These are phyloP conservation scores for Amborella trichopoda DNA, from an alignment of 164 flowering plant genomes.

Conservation along the genomic window DNA sequence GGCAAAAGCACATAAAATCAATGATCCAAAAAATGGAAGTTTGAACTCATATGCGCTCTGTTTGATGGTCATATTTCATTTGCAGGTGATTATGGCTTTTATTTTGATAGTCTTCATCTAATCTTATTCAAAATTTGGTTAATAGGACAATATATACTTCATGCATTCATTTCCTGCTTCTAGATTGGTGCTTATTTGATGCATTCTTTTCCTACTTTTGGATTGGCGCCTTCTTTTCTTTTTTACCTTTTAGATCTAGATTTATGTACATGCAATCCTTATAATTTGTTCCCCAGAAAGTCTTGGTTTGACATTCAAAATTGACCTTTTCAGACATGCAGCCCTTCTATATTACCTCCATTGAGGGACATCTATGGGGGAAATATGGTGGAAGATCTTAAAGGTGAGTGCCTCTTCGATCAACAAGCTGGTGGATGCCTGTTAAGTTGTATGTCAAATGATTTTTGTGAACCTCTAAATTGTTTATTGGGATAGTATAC, in stretches of 20 bases:
- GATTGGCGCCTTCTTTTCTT: no score
- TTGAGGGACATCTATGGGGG: constrained; percentile 62
- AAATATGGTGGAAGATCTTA: constrained; percentile 57
- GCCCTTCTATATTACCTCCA: constrained; percentile 87
- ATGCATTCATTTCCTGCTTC: no score
- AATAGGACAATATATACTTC: no score
- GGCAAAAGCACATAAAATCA: constrained; percentile 80
- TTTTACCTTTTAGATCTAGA: no score
- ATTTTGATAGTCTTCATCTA: no score
- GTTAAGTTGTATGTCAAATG: background rate
- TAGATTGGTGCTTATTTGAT: no score
- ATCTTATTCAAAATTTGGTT: no score
- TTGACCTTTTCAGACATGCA: constrained; percentile 76
- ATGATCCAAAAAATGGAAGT: constrained; percentile 61
- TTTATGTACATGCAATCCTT: no score
- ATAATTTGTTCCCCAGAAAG: no score
- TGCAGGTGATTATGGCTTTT: constrained; percentile 77
- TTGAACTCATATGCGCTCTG: constrained; percentile 75
- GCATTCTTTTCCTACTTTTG: no score
- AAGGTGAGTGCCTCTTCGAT: constrained; percentile 31
- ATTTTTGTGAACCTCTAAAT: background rate
- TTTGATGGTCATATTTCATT: constrained; percentile 80
- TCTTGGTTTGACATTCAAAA: no score
- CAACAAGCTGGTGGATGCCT: background rate
- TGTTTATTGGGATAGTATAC: background rate